These are phyloP conservation scores for Rachicladosporium sp. DNA, from an alignment of 2,329 filamentous ascomycete species.

Conservation along the genomic window DNA sequence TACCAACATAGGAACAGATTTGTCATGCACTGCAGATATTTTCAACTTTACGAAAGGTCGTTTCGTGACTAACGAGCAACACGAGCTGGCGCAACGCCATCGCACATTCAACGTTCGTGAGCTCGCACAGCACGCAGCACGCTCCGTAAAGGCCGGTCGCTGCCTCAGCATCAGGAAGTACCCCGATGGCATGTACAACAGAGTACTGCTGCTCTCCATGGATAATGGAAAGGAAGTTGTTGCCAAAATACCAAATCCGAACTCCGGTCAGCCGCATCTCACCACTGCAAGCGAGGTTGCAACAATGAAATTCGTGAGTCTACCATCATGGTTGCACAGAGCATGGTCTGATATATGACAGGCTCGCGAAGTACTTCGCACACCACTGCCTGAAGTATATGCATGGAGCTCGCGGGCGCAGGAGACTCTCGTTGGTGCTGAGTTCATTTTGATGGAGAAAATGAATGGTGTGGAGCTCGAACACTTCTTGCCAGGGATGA, in stretches of 20 bases:
- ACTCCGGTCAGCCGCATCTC: slow-evolving; percentile 22
- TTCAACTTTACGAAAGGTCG: no score
- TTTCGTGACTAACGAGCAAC: slow-evolving; percentile 7
- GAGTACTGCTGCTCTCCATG: slow-evolving; percentile 24
- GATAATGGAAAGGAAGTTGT: slow-evolving; percentile 24
- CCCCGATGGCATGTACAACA: slow-evolving; percentile 26
- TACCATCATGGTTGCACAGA: no score
- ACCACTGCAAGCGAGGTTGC: slow-evolving; percentile 28
- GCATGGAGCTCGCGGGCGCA: slow-evolving; percentile 9
- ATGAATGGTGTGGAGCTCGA: slow-evolving; percentile 21
- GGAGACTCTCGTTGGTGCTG: slow-evolving; percentile 13
- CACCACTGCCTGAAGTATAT: slow-evolving; percentile 12
- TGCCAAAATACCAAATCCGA: slow-evolving; percentile 27
- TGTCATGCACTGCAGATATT: no score
- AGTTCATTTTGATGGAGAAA: slow-evolving; percentile 19
- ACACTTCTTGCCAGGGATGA: slow-evolving; percentile 21
- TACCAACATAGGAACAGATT: no score
- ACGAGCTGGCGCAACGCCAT: slow-evolving; percentile 6
- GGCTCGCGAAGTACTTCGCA: slow-evolving; percentile 18
- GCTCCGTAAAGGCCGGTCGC: no score
- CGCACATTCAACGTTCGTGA: slow-evolving; percentile 20
- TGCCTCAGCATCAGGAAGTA: no score
- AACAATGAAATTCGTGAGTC: slow-evolving; percentile 27
- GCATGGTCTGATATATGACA: no score
- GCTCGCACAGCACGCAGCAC: slow-evolving; percentile 18